Base-by-base conservation (phyloP, 148 eudicot genomes). In the Rhododendron molle region DNA sequence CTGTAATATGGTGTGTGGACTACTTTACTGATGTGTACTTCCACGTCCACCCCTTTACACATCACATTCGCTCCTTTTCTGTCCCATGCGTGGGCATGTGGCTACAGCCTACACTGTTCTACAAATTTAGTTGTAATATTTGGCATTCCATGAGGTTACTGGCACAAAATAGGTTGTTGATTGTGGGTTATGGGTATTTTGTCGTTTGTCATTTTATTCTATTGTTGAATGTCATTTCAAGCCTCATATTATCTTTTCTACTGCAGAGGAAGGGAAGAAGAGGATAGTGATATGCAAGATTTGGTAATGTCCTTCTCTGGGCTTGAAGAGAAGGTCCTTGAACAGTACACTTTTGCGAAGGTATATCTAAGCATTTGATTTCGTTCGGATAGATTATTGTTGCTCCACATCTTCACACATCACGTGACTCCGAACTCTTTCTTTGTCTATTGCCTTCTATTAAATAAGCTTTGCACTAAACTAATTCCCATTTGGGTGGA, bases 281-380 rank as follows among this genome's bases (percentile, higher is more conserved):
- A 92, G 88, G 96, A 93, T 82, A 88, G 89, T 62, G 99, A 97
- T 89, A 90, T 92, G 83, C 90, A 89, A 82, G 99, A 95, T 85
- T 87, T 97, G 89, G 90, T 93, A 34, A 89, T 88, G 91, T 92
- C 97, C 44, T 95, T 97, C 87, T 90, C 97, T 82, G 93, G 93
- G 78, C 95, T 95, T 86, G 98, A 95, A 91, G 99, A 97, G 83
- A 95, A 97, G 89, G 94, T 95, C 83, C 95, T 97, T 86, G 95
- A 88, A 84, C 97, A 92, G 78, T 95, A 95, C 86, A 94, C 99
- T 88, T 88, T 91, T 80, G 96, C 94, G 38, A 97, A 95, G 99
- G 99, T 95, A 93, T 85, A 32, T 32, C 2, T 34, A 28, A 54
- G 52, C 81, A 38, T 74, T 36, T 81, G 49, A 36, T 77, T 65